A percentile compares a stretch with the other conserved stretches of the same genome.
These are phyloP conservation scores for Pterulicium gracile DNA, from an alignment of 1,284 basidiomycete species.

Conservation along the genomic window DNA sequence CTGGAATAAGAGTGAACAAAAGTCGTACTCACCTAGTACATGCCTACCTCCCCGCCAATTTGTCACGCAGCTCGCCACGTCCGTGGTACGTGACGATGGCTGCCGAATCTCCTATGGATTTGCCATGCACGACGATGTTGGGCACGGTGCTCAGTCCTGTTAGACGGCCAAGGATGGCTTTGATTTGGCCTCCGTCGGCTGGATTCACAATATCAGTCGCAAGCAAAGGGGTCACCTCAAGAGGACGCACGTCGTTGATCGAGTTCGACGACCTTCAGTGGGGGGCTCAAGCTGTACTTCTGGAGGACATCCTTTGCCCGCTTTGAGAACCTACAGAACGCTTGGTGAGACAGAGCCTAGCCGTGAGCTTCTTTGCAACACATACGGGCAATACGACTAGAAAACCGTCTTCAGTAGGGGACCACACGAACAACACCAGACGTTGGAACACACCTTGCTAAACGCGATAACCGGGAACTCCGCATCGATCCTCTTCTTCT, in stretches of 20 bases:
- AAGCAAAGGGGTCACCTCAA: slow-evolving; percentile 5
- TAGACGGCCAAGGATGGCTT: slow-evolving; percentile 52
- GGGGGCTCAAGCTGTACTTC: slow-evolving; percentile 53
- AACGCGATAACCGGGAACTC: slow-evolving; percentile 65
- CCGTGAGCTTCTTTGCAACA: too few species aligned
- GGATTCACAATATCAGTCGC: slow-evolving; percentile 3
- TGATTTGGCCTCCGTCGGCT: slow-evolving; percentile 53
- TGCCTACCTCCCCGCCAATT: not conserved
- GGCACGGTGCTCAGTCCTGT: slow-evolving; percentile 66
- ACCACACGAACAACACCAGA: too few species aligned
- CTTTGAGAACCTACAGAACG: slow-evolving; percentile 52
- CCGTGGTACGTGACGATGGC: not conserved
- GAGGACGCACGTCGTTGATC: slow-evolving; percentile 50
- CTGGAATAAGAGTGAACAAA: too few species aligned
- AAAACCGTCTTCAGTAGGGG: too few species aligned
- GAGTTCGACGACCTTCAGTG: slow-evolving; percentile 65
- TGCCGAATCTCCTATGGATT: slow-evolving; percentile 60
- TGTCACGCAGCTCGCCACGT: not conserved
- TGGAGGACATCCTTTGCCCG: slow-evolving; percentile 60
- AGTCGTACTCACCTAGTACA: too few species aligned
- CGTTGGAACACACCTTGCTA: slow-evolving; percentile 61
- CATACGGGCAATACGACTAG: too few species aligned
- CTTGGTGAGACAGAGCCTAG: too few species aligned
- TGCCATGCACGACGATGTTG: slow-evolving; percentile 57
- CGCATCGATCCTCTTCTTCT: slow-evolving; percentile 31